phyloP scores from a whole-genome alignment of 2,329 filamentous ascomycete genomes.

The Sclerotinia minor region DNA sequence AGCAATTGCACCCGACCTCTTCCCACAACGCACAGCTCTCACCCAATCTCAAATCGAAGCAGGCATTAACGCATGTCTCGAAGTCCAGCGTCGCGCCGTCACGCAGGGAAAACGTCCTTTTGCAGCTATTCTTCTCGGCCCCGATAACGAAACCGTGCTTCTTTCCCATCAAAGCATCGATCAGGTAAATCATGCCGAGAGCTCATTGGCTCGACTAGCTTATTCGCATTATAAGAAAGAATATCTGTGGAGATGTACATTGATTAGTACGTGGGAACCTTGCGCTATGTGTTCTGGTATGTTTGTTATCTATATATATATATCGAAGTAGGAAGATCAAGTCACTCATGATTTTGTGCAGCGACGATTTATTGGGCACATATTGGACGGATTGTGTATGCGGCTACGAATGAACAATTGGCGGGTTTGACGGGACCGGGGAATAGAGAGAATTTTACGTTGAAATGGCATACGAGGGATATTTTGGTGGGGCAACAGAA shows the following conservation, averaged over 20 bases:
- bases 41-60: constrained; percentile 45
- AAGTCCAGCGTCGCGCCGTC: constrained; percentile 47
- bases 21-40: constrained; percentile 43
- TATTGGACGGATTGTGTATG: constrained; percentile 54
- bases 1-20: constrained; percentile 39
- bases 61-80: constrained; percentile 45
- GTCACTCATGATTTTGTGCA: background rate
- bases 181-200: constrained; percentile 55
- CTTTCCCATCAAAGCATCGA: constrained; percentile 52
- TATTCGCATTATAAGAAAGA: constrained; percentile 50
- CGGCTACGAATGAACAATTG: constrained; percentile 51
- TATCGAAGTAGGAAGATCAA: background rate
- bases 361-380: constrained; percentile 53
- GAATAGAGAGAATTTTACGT: constrained; percentile 54
- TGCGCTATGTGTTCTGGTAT: constrained; percentile 52
- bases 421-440: constrained; percentile 48
- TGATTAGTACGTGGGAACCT: constrained; percentile 56
- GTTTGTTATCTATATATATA: constrained; percentile 36
- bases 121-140: constrained; percentile 49
- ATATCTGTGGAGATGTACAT: constrained; percentile 51
- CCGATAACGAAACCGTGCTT: constrained; percentile 52
- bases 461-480: constrained; percentile 51
- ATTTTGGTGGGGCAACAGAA: constrained; percentile 52
- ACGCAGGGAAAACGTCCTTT: constrained; percentile 52
- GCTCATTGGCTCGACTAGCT: constrained; percentile 50